Conservation (phyloP, 352 stramenopile genomes). For the Globisporangium mamillatum region DNA sequence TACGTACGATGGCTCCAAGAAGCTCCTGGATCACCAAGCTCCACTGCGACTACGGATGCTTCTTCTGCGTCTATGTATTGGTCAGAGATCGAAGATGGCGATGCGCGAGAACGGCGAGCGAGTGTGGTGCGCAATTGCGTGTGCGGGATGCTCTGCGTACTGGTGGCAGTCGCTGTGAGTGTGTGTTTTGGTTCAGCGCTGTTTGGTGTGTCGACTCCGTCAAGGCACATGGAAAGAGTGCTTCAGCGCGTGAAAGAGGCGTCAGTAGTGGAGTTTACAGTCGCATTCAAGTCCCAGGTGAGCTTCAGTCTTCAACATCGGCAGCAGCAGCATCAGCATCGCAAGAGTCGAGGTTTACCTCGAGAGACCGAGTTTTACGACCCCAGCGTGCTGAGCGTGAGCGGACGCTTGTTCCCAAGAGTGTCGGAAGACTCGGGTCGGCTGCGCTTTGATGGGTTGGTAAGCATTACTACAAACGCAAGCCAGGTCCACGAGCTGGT, state of each 20-base stretch:
- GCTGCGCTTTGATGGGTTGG: conserved; percentile 40
- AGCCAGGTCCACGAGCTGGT: conserved; percentile 26
- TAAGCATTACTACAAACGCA: conserved; percentile 22
- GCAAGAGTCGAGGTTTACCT: background rate
- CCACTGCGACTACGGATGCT: too few species aligned
- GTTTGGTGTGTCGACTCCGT: conserved; percentile 18
- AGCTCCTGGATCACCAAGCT: background rate
- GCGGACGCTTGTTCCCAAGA: conserved; percentile 25
- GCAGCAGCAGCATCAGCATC: background rate
- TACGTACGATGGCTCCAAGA: background rate
- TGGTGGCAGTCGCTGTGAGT: conserved; percentile 26
- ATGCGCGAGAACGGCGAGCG: conserved; percentile 11
- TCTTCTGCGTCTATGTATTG: background rate
- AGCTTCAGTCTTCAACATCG: background rate
- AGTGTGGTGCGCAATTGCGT: conserved; percentile 23
- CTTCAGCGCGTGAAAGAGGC: conserved; percentile 26
- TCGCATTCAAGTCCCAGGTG: conserved; percentile 17
- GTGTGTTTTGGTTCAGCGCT: conserved; percentile 33
- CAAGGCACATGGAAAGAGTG: conserved; percentile 23
- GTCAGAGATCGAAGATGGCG: background rate
- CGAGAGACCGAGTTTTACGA: background rate
- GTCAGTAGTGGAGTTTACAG: conserved; percentile 30
- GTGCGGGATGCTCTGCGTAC: conserved; percentile 25
- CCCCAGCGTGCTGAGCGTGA: background rate
- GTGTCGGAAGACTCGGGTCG: conserved; percentile 33